Percentiles rank a stretch among this genome's conserved stretches.
Conservation (phyloP, 2,329 filamentous ascomycete genomes). For the Neofusicoccum cordaticola region DNA sequence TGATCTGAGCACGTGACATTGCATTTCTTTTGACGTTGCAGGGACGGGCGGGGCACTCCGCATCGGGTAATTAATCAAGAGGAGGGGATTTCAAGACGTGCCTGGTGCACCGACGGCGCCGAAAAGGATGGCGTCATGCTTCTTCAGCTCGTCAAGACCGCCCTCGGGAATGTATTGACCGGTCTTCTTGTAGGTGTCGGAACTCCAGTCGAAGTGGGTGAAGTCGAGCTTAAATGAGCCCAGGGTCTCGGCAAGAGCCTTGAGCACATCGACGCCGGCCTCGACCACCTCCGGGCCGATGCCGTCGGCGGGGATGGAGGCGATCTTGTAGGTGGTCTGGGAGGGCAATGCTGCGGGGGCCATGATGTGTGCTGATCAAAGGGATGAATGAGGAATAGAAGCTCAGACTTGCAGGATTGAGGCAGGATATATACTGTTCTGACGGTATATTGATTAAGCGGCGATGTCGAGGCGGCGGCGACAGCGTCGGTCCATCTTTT, state of each 20-base stretch:
- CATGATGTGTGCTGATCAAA: background rate
- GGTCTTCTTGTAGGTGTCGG: constrained; percentile 62
- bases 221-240: constrained; percentile 61
- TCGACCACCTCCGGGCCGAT: constrained; percentile 67
- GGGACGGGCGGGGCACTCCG: too few species aligned
- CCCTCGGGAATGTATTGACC: constrained; percentile 64
- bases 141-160: constrained; percentile 55
- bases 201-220: constrained; percentile 64
- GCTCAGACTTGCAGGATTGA: background rate
- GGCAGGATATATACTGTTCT: background rate
- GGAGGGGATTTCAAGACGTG: constrained; percentile 8
- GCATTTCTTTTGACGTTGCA: too few species aligned
- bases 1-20: background rate
- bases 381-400: background rate
- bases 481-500: background rate
- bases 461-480: background rate
- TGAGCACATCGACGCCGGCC: constrained; percentile 61
- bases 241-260: constrained; percentile 51
- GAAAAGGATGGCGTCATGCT: constrained; percentile 66
- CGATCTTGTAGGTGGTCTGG: constrained; percentile 13
- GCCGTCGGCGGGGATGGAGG: constrained; percentile 62
- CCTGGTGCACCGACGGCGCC: constrained; percentile 64
- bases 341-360: background rate
- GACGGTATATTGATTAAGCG: constrained; percentile 14
- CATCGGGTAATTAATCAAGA: too few species aligned